phyloP scores from a whole-genome alignment of 495 filamentous ascomycete genomes.

The Penicillium subrubescens region DNA sequence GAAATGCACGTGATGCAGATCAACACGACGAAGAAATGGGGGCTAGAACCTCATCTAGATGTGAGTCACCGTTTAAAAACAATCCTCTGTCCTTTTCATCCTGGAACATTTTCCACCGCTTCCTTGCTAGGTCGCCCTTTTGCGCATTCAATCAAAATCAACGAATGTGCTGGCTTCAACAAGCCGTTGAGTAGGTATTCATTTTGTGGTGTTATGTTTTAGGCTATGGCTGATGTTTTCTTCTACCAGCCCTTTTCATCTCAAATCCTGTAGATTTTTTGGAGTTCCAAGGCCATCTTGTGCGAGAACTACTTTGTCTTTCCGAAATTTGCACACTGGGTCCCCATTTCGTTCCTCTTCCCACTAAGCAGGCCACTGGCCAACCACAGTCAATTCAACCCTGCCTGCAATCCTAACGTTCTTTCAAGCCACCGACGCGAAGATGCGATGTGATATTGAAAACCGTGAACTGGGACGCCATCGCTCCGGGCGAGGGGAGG shows the following conservation, averaged over 20 bases:
- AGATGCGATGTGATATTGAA: not conserved
- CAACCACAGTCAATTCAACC: not conserved
- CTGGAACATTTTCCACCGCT: not conserved
- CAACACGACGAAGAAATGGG: not conserved
- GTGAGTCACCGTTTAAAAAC: conserved; percentile 1
- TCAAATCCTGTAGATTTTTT: not conserved
- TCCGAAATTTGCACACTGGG: not conserved
- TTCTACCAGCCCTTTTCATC: not conserved
- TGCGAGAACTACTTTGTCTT: not conserved
- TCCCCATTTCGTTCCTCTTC: not conserved
- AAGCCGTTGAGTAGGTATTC: not conserved
- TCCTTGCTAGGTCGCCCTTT: not conserved
- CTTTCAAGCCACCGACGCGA: not conserved
- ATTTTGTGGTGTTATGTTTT: not conserved
- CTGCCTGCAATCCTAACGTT: not conserved
- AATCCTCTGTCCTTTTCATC: not conserved
- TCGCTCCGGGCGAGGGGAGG: no score
- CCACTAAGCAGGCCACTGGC: not conserved
- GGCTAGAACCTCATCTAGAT: not conserved
- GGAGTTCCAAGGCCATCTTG: not conserved
- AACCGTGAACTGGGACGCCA: not conserved
- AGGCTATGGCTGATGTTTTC: not conserved
- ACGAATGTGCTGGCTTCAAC: not conserved
- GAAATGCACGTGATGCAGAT: conserved; percentile 2
- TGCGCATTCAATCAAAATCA: not conserved